Base-by-base conservation (phyloP, 768 basidiomycete species). In the Lactarius vividus region DNA sequence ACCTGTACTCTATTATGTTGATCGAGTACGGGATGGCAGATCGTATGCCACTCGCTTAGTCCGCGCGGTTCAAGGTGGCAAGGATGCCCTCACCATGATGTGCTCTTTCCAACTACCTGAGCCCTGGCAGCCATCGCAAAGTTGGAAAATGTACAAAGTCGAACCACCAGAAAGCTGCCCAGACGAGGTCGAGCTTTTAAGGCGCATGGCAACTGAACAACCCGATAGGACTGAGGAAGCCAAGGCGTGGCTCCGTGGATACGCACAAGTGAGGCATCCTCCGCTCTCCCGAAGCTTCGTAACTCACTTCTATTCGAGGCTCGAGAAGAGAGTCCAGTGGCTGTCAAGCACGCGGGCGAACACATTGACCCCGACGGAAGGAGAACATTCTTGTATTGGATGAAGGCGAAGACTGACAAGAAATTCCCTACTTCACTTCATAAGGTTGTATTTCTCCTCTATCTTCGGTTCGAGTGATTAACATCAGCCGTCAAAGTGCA, bases 101-200 rank as follows among this genome's bases (percentile, higher is more conserved):
- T 92, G 89, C 74, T 93, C 91, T 2, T 94, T 92, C 80, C 90
- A 93, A 66, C 81, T 79, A 59, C 88, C 89, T 7, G 92, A 94
- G 72, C 85, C 85, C 11, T 85, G 85, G 82, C 90, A 91, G 73
- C 89, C 86, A 2, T 73, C 77, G 10, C 80, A 86, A 70, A 87
- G 88, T 69, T 87, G 84, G 82, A 76, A 83, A 5, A 86, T 89
- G 81, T 91, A 89, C 0, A 60, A 81, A 20, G 84, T 81, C 5
- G 78, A 80, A 7, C 71, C 71, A 26, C 86, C 89, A 0, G 88
- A 91, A 37, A 77, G 85, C 70, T 61, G 74, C 69, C 63, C 72
- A 44, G 55, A 74, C 70, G 37, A 67, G 64, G 61, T 70, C 70
- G 74, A 40, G 76, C 75, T 71, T 57, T 69, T 42, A 29, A 59